Conservation (phyloP, 2,329 filamentous ascomycete species). For the Claviceps sp. region DNA sequence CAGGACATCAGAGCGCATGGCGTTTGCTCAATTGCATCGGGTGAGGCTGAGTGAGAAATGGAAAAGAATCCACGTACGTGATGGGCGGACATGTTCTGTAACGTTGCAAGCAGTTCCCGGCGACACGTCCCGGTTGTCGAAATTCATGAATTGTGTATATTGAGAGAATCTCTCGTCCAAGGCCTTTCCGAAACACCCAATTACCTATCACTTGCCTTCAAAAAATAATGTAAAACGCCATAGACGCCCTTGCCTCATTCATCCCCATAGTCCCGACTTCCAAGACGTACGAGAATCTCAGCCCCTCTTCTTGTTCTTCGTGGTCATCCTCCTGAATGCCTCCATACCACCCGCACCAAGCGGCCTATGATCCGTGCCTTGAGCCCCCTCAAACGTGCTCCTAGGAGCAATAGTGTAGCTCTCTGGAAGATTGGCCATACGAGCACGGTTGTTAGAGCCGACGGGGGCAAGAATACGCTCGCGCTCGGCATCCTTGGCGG, state of each 20-base stretch:
- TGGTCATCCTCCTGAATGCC: conserved; percentile 52
- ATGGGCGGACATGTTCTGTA: background rate
- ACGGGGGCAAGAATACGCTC: conserved; percentile 46
- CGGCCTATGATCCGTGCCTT: conserved; percentile 40
- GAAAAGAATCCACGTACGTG: background rate
- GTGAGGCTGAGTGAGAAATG: background rate
- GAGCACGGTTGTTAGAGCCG: conserved; percentile 41
- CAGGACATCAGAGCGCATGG: no score
- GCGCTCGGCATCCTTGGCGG: conserved; percentile 36
- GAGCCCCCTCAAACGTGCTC: conserved; percentile 45
- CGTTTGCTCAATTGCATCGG: no score
- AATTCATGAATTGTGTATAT: background rate
- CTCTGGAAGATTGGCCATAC: conserved; percentile 38
- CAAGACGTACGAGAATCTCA: background rate
- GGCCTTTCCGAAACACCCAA: background rate
- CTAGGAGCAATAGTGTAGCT: conserved; percentile 47
- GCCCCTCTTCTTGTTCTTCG: conserved; percentile 43
- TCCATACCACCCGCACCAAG: conserved; percentile 51
- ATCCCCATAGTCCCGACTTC: background rate
- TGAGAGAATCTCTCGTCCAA: background rate
- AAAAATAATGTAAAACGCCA: background rate
- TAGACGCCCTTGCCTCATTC: background rate
- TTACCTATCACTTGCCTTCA: background rate
- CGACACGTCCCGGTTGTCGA: no score
- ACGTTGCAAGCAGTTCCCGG: background rate